Base-by-base conservation (phyloP, 495 filamentous ascomycete species). In the Neurospora sp. region DNA sequence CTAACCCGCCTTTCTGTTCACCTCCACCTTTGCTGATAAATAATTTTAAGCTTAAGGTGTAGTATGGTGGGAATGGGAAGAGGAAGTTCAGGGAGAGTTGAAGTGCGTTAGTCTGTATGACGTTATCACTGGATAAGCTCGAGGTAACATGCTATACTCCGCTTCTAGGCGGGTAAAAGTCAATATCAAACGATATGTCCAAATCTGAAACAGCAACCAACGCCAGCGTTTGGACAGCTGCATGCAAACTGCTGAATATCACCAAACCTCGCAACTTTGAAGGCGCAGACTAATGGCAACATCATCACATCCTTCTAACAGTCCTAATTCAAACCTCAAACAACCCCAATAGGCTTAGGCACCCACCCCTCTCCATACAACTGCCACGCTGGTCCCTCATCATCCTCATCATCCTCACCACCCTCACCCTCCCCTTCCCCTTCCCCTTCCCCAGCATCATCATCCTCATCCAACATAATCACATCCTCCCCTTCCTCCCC, bases 291-390 rank as follows among this genome's bases (percentile, higher is more conserved):
- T 1, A 2, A 3, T 61, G 27, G 16, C 0, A 65, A 65, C 27
- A 65, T 18, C 53, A 0, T 3, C 5, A 18, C 1, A 65, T 16
- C 53, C 6, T 2, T 2, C 7, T 0, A 37, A 8, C 14, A 18
- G 6, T 5, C 47, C 14, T 65, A 1, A 1, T 35, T 12, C 27
- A 65, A 65, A 6, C 7, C 9, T 69, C 72, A 87, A 40, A 88
- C 81, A 70, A 88, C 79, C 20, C 88, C 89, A 74, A 91, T 90
- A 1, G 89, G 89, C 77, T 85, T 90, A n/a, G 87, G 86, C 22
- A 82, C 80, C 89, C 89, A 91, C 8, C 78, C 77, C 14, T 88
- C 87, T 70, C 85, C 78, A 78, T 87, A 89, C 70, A 78, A 81
- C 27, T 76, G 80, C 88, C 89, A 90, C 18, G 82, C 83, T 68